Conservation (phyloP, 2,329 filamentous ascomycete species). For the Monosporascus sp. region DNA sequence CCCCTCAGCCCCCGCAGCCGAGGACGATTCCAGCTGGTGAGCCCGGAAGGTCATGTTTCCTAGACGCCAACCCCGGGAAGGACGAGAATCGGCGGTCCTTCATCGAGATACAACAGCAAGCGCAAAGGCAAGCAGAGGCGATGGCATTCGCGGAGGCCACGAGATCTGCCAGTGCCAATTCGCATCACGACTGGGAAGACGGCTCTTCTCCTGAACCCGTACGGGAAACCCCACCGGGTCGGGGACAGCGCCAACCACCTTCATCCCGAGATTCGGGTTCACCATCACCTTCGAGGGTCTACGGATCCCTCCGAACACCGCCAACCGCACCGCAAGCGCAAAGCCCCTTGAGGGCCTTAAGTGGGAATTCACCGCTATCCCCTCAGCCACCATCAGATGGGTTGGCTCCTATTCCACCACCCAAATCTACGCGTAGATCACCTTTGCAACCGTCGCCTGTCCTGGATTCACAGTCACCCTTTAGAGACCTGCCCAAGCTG, state of each 20-base stretch:
- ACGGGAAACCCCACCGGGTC: constrained; percentile 12
- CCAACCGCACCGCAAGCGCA: constrained; percentile 7
- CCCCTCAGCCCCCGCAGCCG: constrained; percentile 19
- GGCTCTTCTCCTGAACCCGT: constrained; percentile 24
- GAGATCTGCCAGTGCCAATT: constrained; percentile 28
- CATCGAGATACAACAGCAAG: constrained; percentile 53
- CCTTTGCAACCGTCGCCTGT: constrained; percentile 12
- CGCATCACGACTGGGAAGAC: constrained; percentile 28
- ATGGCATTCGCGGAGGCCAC: constrained; percentile 51
- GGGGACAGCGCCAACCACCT: constrained; percentile 8
- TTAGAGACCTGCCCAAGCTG: constrained; percentile 10
- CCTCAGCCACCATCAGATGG: constrained; percentile 8
- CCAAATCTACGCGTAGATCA: constrained; percentile 9
- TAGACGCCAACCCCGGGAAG: constrained; percentile 32
- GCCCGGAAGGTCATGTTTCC: constrained; percentile 24
- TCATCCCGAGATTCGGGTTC: constrained; percentile 16
- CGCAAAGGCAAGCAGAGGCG: constrained; percentile 58
- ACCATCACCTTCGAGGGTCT: constrained; percentile 12
- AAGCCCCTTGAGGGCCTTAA: constrained; percentile 2
- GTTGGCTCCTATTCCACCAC: constrained; percentile 20
- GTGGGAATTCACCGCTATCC: constrained; percentile 9
- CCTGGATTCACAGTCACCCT: constrained; percentile 15
- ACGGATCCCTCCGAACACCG: constrained; percentile 12
- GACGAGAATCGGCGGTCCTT: constrained; percentile 54
- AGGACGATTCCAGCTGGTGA: constrained; percentile 28